phyloP scores from a whole-genome alignment of 192 early-diverging fungal species.

The Backusella mclennaniae region DNA sequence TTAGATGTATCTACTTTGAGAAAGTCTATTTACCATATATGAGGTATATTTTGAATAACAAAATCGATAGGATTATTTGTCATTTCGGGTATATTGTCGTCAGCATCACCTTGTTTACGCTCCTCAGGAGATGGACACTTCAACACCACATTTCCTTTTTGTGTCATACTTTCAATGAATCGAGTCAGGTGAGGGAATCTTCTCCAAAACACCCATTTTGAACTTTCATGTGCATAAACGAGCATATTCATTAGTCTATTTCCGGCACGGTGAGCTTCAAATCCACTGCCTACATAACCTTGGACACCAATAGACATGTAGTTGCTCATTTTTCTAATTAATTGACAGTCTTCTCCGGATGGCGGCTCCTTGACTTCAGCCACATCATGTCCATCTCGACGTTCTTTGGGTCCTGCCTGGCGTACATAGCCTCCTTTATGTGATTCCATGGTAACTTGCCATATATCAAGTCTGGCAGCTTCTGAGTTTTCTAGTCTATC shows the following conservation, averaged over 20 bases:
- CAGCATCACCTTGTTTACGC: constrained; percentile 14
- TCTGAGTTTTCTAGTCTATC: constrained; percentile 57
- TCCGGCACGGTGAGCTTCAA: constrained; percentile 66
- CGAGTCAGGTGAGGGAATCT: constrained; percentile 63
- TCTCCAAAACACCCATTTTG: constrained; percentile 62
- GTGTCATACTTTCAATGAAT: constrained; percentile 55
- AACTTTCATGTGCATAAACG: constrained; percentile 59
- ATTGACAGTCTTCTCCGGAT: not conserved
- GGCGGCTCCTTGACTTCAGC: constrained; percentile 17
- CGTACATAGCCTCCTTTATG: constrained; percentile 62
- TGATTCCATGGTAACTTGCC: constrained; percentile 59
- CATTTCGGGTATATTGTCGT: constrained; percentile 45
- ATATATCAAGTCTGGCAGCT: constrained; percentile 67
- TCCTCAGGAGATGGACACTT: constrained; percentile 43
- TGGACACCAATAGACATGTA: constrained; percentile 76
- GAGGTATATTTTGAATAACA: constrained; percentile 71
- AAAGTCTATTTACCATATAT: constrained; percentile 47
- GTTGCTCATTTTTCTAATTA: constrained; percentile 63
- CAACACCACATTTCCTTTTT: constrained; percentile 46
- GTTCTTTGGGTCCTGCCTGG: constrained; percentile 56
- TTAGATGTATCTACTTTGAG: not conserved
- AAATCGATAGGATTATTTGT: constrained; percentile 65
- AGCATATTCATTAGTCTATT: constrained; percentile 64
- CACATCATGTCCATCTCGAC: constrained; percentile 40
- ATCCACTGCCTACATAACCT: constrained; percentile 67